Evolutionary conservation across 2,329 filamentous ascomycete species (phyloP).

Genomic region (Aspergillus viridinutans): DNA sequence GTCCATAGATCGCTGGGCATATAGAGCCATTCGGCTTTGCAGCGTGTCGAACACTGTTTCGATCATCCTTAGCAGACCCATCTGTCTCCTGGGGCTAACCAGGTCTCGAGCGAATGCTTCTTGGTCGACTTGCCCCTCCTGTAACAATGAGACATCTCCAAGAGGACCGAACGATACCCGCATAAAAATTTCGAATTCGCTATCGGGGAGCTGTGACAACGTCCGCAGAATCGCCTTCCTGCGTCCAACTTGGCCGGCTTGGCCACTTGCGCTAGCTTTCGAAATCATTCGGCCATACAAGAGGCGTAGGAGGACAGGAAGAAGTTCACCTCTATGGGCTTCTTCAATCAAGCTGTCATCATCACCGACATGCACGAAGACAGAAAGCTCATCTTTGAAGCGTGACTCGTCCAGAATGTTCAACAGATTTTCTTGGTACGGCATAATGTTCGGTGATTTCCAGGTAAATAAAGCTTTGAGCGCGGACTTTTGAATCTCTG

Average conservation of each 20-base stretch:
- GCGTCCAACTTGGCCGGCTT: constrained; percentile 75
- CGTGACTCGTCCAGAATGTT: constrained; percentile 85
- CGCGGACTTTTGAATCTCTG: constrained; percentile 79
- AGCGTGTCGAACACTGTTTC: constrained; percentile 81
- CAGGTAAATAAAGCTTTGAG: constrained; percentile 83
- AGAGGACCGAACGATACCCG: constrained; percentile 74
- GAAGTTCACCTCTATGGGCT: constrained; percentile 67
- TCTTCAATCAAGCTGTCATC: constrained; percentile 64
- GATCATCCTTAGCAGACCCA: constrained; percentile 89
- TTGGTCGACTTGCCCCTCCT: constrained; percentile 47
- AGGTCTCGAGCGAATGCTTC: constrained; percentile 56
- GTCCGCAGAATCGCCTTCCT: constrained; percentile 70
- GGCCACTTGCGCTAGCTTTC: constrained; percentile 72
- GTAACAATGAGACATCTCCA: constrained; percentile 56
- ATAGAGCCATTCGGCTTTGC: constrained; percentile 66
- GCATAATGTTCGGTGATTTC: constrained; percentile 71
- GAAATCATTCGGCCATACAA: constrained; percentile 87
- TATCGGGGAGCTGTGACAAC: constrained; percentile 68
- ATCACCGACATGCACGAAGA: constrained; percentile 71
- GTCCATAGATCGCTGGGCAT: constrained; percentile 65
- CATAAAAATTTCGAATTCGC: constrained; percentile 76
- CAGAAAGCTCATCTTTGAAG: constrained; percentile 89
- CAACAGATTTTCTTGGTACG: constrained; percentile 80
- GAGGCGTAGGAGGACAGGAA: constrained; percentile 81
- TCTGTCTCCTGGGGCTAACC: constrained; percentile 70